phyloP scores from a whole-genome alignment of 331 rosid genomes.

The Spiraea crenata region DNA sequence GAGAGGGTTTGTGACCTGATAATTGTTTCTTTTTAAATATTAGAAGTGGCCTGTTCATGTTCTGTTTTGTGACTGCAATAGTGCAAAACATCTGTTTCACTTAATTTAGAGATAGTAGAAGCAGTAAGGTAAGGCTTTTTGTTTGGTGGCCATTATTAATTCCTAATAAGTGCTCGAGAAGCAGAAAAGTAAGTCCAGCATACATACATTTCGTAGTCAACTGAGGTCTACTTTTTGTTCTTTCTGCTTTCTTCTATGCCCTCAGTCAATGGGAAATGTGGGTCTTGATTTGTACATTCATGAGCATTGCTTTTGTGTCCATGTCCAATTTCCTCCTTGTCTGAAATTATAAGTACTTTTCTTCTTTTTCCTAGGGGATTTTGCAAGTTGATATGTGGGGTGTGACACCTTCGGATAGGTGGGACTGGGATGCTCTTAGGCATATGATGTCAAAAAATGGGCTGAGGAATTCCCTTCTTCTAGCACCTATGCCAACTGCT shows the following conservation, averaged over 20 bases:
- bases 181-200: not conserved
- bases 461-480: slow-evolving; percentile 82
- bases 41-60: not conserved
- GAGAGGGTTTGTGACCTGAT: no score
- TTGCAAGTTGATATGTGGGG: slow-evolving; percentile 93
- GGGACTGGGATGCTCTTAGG: slow-evolving; percentile 79
- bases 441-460: slow-evolving; percentile 51
- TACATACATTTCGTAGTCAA: not conserved
- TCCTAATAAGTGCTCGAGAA: not conserved
- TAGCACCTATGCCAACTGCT: slow-evolving; percentile 96
- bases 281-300: not conserved
- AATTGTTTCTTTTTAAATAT: no score
- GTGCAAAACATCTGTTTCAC: not conserved
- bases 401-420: slow-evolving; percentile 57
- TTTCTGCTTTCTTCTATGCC: not conserved
- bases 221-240: not conserved
- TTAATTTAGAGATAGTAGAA: no score
- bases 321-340: not conserved
- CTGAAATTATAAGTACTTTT: not conserved
- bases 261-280: not conserved
- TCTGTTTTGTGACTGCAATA: not conserved
- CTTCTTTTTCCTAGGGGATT: slow-evolving; percentile 56
- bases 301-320: not conserved
- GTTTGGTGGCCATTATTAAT: not conserved
- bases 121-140: no score